A percentile compares a stretch with the other conserved stretches of the same genome.
Conservation (phyloP, 1,284 basidiomycete genomes). For the Puccinia polysora region DNA sequence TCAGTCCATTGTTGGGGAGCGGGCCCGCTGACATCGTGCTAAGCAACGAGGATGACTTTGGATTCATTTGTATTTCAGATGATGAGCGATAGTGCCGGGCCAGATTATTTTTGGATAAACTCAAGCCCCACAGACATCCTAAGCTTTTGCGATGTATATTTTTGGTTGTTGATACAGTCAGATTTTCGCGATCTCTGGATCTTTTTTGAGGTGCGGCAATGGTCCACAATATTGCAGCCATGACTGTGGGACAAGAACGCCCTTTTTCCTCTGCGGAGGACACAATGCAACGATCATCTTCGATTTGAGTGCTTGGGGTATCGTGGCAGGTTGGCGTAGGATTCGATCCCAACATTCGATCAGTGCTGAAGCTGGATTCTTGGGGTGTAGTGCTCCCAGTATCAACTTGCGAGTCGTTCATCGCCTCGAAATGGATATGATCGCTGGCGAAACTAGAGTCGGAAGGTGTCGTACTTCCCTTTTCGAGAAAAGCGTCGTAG, state of each 20-base stretch:
- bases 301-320: background rate
- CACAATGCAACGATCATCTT: background rate
- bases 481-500: background rate
- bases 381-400: background rate
- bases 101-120: background rate
- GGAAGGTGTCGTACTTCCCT: slow-evolving; percentile 15
- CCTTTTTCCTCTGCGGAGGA: background rate
- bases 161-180: background rate
- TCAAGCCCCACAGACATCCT: background rate
- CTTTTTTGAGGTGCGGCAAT: slow-evolving; percentile 8
- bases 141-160: slow-evolving; percentile 7
- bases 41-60: background rate
- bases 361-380: slow-evolving; percentile 1
- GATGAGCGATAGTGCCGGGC: background rate
- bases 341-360: background rate
- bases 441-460: slow-evolving; percentile 4
- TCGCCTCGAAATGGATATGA: too few relatives aligned
- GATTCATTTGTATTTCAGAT: background rate
- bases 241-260: background rate
- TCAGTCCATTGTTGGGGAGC: background rate
- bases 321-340: background rate
- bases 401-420: too few relatives aligned
- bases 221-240: slow-evolving; percentile 11
- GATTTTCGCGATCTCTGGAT: background rate
- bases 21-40: background rate